Conservation (phyloP, 495 filamentous ascomycete genomes). For the Daldinia decipiens region DNA sequence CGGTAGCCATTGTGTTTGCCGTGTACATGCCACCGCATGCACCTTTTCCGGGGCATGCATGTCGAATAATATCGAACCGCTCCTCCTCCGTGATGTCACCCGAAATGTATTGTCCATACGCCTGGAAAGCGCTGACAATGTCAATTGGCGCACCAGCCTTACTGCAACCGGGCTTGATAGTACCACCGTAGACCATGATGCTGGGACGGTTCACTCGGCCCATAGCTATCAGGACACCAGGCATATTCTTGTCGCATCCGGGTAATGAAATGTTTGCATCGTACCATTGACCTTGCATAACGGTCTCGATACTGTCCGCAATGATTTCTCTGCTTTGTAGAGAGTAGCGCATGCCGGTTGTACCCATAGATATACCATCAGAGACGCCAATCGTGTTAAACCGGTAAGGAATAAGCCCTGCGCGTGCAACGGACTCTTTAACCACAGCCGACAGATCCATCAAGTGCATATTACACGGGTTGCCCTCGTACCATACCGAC, state of each 20-base stretch:
- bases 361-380: conserved; percentile 85
- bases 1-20: conserved; percentile 97
- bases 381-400: conserved; percentile 99
- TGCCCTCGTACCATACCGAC: conserved; percentile 88
- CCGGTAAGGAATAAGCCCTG: conserved; percentile 83
- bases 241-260: conserved; percentile 99
- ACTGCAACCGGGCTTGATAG: conserved; percentile 90
- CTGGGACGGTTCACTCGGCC: conserved; percentile 91
- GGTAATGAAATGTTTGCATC: conserved; percentile 98
- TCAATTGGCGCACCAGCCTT: conserved; percentile 83
- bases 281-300: conserved; percentile 99
- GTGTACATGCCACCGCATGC: conserved; percentile 99
- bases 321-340: conserved; percentile 95
- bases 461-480: conserved; percentile 99
- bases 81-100: conserved; percentile 91
- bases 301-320: conserved; percentile 97
- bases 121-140: conserved; percentile 96
- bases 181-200: conserved; percentile 97
- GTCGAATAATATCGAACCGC: conserved; percentile 91
- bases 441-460: conserved; percentile 86
- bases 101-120: conserved; percentile 93
- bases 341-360: conserved; percentile 90
- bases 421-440: conserved; percentile 82
- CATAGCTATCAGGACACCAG: conserved; percentile 98
- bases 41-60: conserved; percentile 92